Percentiles rank a stretch among this genome's conserved stretches.
Evolutionary conservation across 2,329 filamentous ascomycete genomes (phyloP).

Genomic region (Talaromyces sp.): DNA sequence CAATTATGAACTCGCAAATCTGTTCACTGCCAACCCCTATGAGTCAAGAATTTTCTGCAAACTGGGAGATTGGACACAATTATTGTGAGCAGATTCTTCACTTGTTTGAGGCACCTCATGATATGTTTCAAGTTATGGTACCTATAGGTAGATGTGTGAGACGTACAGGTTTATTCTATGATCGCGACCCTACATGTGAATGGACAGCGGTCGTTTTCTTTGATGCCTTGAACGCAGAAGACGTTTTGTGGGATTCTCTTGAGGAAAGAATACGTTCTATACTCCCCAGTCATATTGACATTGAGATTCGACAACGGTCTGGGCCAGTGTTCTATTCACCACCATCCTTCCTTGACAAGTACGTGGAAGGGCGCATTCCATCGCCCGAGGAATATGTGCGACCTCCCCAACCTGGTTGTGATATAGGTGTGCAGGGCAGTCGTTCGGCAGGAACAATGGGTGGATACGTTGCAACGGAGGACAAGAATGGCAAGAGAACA

Average conservation of each 20-base stretch:
- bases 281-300: not conserved
- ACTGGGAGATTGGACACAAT: not conserved
- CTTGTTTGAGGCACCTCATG: not conserved
- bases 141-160: not conserved
- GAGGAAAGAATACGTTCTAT: not conserved
- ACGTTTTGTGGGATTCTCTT: not conserved
- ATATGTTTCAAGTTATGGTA: conserved; percentile 1
- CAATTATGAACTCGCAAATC: not conserved
- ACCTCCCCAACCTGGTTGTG: not conserved
- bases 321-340: not conserved
- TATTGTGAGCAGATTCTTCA: conserved; percentile 2
- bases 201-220: not conserved
- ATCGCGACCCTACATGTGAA: not conserved
- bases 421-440: not conserved
- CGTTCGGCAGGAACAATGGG: not conserved
- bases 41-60: not conserved
- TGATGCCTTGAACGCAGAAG: not conserved
- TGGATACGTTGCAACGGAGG: not conserved
- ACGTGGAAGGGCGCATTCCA: not conserved
- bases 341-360: not conserved
- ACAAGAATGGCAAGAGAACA: not conserved
- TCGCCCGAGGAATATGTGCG: not conserved
- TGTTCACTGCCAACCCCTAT: not conserved
- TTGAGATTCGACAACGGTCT: conserved; percentile 4
- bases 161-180: no score